Evolutionary conservation across 2,329 filamentous ascomycete species (phyloP).

Genomic region (Chaetomium globosum): DNA sequence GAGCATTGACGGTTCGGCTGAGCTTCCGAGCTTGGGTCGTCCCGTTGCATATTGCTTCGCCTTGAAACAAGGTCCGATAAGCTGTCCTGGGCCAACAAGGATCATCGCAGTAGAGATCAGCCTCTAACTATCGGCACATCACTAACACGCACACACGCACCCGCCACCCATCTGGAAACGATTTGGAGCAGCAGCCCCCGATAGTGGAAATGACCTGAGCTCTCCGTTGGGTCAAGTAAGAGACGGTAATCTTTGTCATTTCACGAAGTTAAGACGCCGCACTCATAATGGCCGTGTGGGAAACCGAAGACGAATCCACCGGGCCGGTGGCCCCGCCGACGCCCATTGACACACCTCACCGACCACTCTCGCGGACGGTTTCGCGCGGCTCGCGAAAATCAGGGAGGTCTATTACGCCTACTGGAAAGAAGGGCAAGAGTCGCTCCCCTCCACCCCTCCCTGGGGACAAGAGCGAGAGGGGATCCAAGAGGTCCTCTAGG

Average conservation of each 20-base stretch:
- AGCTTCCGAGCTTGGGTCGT: constrained; percentile 21
- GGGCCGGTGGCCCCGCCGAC: constrained; percentile 64
- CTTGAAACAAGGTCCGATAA: constrained; percentile 23
- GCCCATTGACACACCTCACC: constrained; percentile 71
- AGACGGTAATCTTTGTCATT: constrained; percentile 23
- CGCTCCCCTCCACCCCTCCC: constrained; percentile 61
- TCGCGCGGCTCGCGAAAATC: constrained; percentile 66
- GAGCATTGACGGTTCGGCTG: constrained; percentile 22
- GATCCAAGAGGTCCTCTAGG: constrained; percentile 56
- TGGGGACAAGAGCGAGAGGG: constrained; percentile 49
- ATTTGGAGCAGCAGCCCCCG: background rate
- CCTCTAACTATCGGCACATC: constrained; percentile 6
- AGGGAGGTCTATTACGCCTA: constrained; percentile 68
- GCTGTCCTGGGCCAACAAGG: constrained; percentile 22
- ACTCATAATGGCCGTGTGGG: constrained; percentile 58
- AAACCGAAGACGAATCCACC: constrained; percentile 65
- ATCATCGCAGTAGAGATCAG: constrained; percentile 23
- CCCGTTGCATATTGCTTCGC: constrained; percentile 16
- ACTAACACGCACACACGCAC: constrained; percentile 24
- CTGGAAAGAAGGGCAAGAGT: constrained; percentile 55
- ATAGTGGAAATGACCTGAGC: constrained; percentile 30
- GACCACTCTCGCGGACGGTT: constrained; percentile 72
- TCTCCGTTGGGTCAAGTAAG: background rate
- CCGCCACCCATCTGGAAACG: constrained; percentile 1
- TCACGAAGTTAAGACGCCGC: background rate